Evolutionary conservation across 164 flowering plant species (phyloP).

Genomic region (Dillenia turbinata): DNA sequence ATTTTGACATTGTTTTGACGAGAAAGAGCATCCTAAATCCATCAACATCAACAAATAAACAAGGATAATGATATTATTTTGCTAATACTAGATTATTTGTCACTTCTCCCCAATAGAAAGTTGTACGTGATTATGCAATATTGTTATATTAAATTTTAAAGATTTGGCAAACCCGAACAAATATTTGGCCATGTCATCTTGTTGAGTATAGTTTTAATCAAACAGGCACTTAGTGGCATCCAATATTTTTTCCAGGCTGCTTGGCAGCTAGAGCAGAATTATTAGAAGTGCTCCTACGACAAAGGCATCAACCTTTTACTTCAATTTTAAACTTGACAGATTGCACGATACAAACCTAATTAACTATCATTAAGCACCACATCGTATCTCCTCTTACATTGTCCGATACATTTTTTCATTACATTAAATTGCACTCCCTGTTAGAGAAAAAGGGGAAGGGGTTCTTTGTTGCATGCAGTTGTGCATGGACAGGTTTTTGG

Average conservation of each 20-base stretch:
- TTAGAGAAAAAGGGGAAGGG: background rate
- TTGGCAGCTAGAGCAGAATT: too few species aligned
- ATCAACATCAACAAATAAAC: too few species aligned
- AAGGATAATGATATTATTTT: too few species aligned
- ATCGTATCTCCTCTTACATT: background rate
- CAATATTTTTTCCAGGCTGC: background rate
- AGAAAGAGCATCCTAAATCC: background rate
- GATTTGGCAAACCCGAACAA: too few species aligned
- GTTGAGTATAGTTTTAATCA: background rate
- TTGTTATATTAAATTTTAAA: too few species aligned
- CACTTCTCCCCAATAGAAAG: too few species aligned
- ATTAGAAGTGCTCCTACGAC: too few species aligned
- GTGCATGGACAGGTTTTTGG: conserved; percentile 36
- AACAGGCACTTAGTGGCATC: background rate
- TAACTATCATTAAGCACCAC: background rate
- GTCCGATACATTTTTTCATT: background rate
- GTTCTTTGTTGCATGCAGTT: conserved; percentile 34
- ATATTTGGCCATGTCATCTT: too few species aligned
- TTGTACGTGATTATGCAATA: too few species aligned
- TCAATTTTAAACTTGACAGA: background rate
- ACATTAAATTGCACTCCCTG: background rate
- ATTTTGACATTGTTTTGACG: too few species aligned
- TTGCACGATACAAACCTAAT: background rate
- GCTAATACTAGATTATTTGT: too few species aligned
- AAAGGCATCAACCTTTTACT: background rate